Evolutionary conservation across 73 alveolate species (phyloP).

Genomic region (Paramecium bursaria): DNA sequence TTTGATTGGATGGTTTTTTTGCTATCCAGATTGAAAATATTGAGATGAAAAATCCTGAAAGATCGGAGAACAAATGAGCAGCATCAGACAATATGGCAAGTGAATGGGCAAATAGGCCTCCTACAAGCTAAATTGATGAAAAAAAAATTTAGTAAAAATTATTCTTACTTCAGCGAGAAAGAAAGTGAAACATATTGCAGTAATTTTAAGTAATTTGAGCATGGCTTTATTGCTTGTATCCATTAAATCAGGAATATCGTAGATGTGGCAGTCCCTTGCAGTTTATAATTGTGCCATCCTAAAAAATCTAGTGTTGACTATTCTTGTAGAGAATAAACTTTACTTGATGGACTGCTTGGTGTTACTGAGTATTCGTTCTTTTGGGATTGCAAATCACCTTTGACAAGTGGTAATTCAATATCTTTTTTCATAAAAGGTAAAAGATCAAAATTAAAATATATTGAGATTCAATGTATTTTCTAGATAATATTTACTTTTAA

Average conservation of each 20-base stretch:
- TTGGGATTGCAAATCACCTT: too few relatives aligned
- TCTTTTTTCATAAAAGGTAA: too few relatives aligned
- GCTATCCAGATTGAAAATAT: slow-evolving; percentile 85
- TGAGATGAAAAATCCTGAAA: slow-evolving; percentile 91
- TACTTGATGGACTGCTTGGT: too few relatives aligned
- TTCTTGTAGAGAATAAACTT: too few relatives aligned
- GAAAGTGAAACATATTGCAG: slow-evolving; percentile 48
- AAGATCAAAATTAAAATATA: too few relatives aligned
- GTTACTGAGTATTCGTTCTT: too few relatives aligned
- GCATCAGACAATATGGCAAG: slow-evolving; percentile 97
- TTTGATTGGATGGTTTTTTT: slow-evolving; percentile 80
- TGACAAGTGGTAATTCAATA: too few relatives aligned
- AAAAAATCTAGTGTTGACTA: too few relatives aligned
- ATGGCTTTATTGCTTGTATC: slow-evolving; percentile 32
- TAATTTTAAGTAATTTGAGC: slow-evolving; percentile 24
- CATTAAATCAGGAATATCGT: slow-evolving; percentile 61
- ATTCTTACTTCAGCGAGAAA: slow-evolving; percentile 62
- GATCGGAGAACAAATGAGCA: slow-evolving; percentile 95
- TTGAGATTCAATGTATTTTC: too few relatives aligned
- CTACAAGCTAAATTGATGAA: slow-evolving; percentile 65
- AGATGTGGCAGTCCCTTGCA: slow-evolving; percentile 47
- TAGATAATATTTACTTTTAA: too few relatives aligned
- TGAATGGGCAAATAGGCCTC: slow-evolving; percentile 93
- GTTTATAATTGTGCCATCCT: too few relatives aligned
- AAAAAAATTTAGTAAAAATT: too few relatives aligned